Evolutionary conservation across 768 basidiomycete species (phyloP).

Genomic region (Lentinula sp.): DNA sequence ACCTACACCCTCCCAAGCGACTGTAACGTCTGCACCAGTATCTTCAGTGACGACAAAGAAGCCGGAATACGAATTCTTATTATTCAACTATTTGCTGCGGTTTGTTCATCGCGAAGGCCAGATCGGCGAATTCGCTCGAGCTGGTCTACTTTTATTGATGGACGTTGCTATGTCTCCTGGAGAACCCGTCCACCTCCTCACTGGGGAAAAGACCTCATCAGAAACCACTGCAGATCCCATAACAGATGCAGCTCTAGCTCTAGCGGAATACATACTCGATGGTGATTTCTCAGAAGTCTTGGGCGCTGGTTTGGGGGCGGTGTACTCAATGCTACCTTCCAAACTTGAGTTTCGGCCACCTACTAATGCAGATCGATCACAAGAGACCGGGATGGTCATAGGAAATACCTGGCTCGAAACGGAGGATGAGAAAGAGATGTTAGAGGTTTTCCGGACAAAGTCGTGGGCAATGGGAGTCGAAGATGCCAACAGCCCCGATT

Average conservation of each 20-base stretch:
- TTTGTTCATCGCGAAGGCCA: constrained; percentile 93
- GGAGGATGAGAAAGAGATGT: constrained; percentile 48
- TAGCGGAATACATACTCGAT: constrained; percentile 91
- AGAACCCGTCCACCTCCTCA: constrained; percentile 36
- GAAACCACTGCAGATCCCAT: constrained; percentile 53
- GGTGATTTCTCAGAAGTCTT: constrained; percentile 99
- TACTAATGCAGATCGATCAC: constrained; percentile 26
- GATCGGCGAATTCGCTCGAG: constrained; percentile 90
- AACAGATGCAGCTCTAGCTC: constrained; percentile 76
- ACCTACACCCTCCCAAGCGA: constrained; percentile 56
- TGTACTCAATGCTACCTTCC: constrained; percentile 85
- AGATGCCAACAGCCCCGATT: constrained; percentile 67
- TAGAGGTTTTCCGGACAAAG: constrained; percentile 42
- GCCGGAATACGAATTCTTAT: constrained; percentile 89
- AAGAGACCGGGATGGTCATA: constrained; percentile 61
- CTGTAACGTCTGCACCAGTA: constrained; percentile 42
- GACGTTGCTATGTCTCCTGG: constrained; percentile 91
- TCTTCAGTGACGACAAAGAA: constrained; percentile 43
- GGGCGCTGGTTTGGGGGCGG: constrained; percentile 86
- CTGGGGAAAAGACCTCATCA: constrained; percentile 28
- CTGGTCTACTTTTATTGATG: constrained; percentile 90
- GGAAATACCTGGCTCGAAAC: constrained; percentile 54
- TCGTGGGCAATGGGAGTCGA: constrained; percentile 64
- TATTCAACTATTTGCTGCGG: constrained; percentile 93
- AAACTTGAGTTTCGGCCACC: constrained; percentile 70